Evolutionary conservation across 768 basidiomycete genomes (phyloP), one percentile per base, ranked within the genome.

Genomic region (Trametes meyenii): DNA sequence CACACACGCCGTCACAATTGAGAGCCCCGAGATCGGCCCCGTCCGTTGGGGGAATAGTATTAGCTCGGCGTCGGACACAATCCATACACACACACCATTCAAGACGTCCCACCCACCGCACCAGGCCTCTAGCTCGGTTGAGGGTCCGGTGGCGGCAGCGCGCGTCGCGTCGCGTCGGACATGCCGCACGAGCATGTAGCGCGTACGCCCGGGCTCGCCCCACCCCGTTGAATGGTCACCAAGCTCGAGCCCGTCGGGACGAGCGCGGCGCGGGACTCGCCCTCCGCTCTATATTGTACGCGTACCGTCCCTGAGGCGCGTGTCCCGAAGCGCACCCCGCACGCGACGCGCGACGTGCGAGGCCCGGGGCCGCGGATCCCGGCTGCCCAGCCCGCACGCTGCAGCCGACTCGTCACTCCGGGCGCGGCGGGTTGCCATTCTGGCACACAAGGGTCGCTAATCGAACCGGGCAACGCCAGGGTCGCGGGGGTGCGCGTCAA

Each of bases 181-280:
- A 14, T 14, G 36, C 36, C 50, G 36, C 26, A 51, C 38, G n/a
- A 8, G 33, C 33, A 33, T 51, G 50, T 36, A 38, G 33, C n/a
- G 21, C 35, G 12, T n/a, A 51, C 17, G 38, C 33, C 35, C 50
- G 38, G 50, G 50, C 19, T 35, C 2, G 6, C 33, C 50, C 17
- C n/a, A 14, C 35, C 17, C 50, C 50, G 50, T 7, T 51, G 50
- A 51, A 51, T 51, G 50, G 35, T 51, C n/a, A n/a, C 35, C 50
- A 51, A 8, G 8, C 36, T n/a, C 24, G 48, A 49, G 23, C 48
- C 48, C 14, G 26, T 17, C 48, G 48, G 23, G 26, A 29, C 29
- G 29, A 33, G 29, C 29, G 29, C 29, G 29, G 29, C 29, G n/a
- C 46, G 46, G 13, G 21, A 24, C 23, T 13, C 29, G 29, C 29